Evolutionary conservation across 2,329 filamentous ascomycete genomes (phyloP), one percentile per base, ranked within the genome.

Genomic region (Blastomyces silverae): DNA sequence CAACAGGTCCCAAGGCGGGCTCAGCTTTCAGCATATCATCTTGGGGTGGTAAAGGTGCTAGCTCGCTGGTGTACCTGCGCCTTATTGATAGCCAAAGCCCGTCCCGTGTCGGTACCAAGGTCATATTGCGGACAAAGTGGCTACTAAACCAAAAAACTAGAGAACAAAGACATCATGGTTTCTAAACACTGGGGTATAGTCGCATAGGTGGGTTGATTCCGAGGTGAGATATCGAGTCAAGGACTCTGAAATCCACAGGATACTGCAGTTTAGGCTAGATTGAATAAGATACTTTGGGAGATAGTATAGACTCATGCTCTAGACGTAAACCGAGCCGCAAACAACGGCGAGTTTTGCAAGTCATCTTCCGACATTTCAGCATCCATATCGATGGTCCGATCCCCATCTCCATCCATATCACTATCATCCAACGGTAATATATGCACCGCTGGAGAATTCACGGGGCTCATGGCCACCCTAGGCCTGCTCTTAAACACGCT

Each of bases 401-500:
- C 59, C 59, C n/a, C 56, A 39, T 57, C 31, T 2, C 7, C 31
- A 37, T 65, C 61, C 37, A 39, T 55, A 58, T 63, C 64, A 31
- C 31, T 44, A 28, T 66, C 64, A 10, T 62, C 56, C 34, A 61
- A 48, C 25, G 65, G 8, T 28, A 52, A 61, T 28, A 63, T 64
- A 56, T 64, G 61, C 3, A 65, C 63, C 39, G 65, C 73, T 6
- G 77, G 77, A 0, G 77, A 77, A 15, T 73, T 69, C 31, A 86
- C 74, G 1, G 92, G 91, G 74, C 91, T 96, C 13, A 85, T 85
- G 68, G 88, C 87, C 69, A 97, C 86, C 75, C 87, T 89, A 0
- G 92, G 92, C 68, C 92, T 79, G 68, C 90, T 92, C 77, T 88
- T 90, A 74, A 97, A 97, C 0, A 96, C 88, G 34, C 88, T 89